phyloP scores from a whole-genome alignment of 257 asterid species.

The Salvia miltiorrhiza region DNA sequence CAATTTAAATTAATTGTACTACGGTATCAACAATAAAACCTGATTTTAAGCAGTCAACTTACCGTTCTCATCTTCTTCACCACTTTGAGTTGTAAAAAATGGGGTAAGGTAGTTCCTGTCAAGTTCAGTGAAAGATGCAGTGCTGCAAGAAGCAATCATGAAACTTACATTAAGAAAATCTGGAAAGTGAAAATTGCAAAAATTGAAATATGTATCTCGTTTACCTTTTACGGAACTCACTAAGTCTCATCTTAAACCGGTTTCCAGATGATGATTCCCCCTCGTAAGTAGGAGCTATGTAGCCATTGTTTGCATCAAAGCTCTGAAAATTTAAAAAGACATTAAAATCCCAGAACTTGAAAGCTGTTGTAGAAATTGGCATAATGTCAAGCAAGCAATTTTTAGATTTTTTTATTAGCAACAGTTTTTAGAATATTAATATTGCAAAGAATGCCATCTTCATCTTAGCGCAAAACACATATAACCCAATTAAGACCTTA shows the following conservation, averaged over 20 bases:
- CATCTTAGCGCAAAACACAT: not conserved
- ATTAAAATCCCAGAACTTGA: constrained; percentile 14
- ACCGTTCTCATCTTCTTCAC: constrained; percentile 83
- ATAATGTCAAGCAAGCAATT: not conserved
- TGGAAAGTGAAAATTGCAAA: not conserved
- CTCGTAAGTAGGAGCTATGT: constrained; percentile 75
- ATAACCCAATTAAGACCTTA: not conserved
- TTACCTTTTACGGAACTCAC: constrained; percentile 83
- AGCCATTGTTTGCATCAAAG: constrained; percentile 65
- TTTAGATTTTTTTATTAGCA: too few relatives aligned
- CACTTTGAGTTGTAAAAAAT: constrained; percentile 81
- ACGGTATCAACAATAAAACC: not conserved
- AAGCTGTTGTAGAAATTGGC: not conserved
- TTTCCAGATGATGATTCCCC: constrained; percentile 85
- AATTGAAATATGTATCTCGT: not conserved
- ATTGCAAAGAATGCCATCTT: not conserved
- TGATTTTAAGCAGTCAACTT: constrained; percentile 28
- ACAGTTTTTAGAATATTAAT: not conserved
- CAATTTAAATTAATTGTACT: not conserved
- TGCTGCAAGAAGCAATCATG: constrained; percentile 52
- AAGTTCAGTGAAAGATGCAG: constrained; percentile 81
- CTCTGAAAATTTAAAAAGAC: constrained; percentile 43
- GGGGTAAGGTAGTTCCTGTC: constrained; percentile 98
- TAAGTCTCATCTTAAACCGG: constrained; percentile 88
- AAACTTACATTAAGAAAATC: constrained; percentile 14